Evolutionary conservation across 805 yeast species (phyloP), one percentile per base, ranked within the genome.

Genomic region (Pichia paraexigua): DNA sequence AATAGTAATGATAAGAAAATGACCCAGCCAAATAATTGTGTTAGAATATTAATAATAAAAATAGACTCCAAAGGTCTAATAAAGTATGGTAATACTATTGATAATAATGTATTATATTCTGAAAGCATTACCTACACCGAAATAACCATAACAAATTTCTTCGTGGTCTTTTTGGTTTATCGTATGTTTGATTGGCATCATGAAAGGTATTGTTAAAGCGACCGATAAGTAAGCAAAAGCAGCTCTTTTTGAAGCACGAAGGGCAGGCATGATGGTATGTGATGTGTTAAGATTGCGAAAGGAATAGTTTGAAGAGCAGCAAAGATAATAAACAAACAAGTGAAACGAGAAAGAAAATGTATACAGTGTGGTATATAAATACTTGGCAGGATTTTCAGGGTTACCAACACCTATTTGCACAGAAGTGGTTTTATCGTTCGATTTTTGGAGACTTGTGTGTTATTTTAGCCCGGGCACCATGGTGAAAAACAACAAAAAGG

Each of bases 151-250:
- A n/a, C 39, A 35, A 7, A n/a, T 57, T 10, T 55, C 57, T 10
- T 52, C 49, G 2, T 41, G 49, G 12, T 57, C 56, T 42, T 56
- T 53, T 17, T 51, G 43, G 20, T 52, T 52, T 9, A 65, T 53
- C 7, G 70, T 60, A 39, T 61, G 57, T 51, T 59, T 66, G 35
- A 67, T 47, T 17, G 71, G 71, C 41, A 68, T 47, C 43, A 67
- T 54, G 51, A 68, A 69, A 11, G 73, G 73, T 15, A 68, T 58
- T 11, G 67, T 60, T 43, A 69, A 53, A 17, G 71, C 71, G 27
- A 68, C 54, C 3, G 71, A 58, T 9, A 69, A 49, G 41, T 68
- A 68, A 20, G 63, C 57, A 37, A 66, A 54, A 20, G 68, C 69
- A 6, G 62, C 48, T 13, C 63, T 45, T 40, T 56, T 63, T 13